Evolutionary conservation across 1,139 yeast genomes (phyloP), one percentile per base, ranked within the genome.

Genomic region (Geotrichum restrictum): DNA sequence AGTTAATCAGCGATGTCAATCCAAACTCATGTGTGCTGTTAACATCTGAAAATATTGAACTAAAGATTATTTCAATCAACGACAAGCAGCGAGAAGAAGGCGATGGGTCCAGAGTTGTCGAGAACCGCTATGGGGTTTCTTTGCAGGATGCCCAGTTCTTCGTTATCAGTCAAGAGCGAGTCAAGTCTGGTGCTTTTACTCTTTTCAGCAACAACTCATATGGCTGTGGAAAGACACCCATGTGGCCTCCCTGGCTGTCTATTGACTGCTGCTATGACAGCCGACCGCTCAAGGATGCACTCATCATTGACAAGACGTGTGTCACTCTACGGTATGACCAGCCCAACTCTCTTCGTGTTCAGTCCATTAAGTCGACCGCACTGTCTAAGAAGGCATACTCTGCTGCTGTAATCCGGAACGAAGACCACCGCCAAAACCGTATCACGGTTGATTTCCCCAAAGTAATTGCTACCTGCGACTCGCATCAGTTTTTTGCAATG

Each of bases 231-330:
- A 67, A 64, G 13, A 60, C 67, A 7, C 49, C 58, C 18, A 62
- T 67, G 16, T 88, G 96, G 96, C 93, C 95, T 0, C 95, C 96
- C 1, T 85, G 93, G 88, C 68, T 88, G 34, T 66, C 74, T 1
- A 61, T 80, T 49, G 98, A 91, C 65, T 76, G 85, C 56, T 82
- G 89, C 59, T 85, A 85, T 62, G 85, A 86, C 52, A 77, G 82
- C n/a, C 66, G 76, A 0, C 74, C 83, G 61, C 69, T 84, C 46
- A 70, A 74, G 38, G 71, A 76, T 29, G 79, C 82, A 52, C 74
- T 84, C 55, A 78, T 89, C 27, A 76, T 85, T 40, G 82, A 83
- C 54, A 77, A 79, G 53, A 77, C 85, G 1, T 77, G 93, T 0
- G 75, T 82, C 59, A 83, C 83, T 0, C 62, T 85, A 19, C 74